Percentiles rank a stretch among this genome's conserved stretches.
Evolutionary conservation across 2,329 filamentous ascomycete species (phyloP).

Genomic region (Huntiella omanensis): DNA sequence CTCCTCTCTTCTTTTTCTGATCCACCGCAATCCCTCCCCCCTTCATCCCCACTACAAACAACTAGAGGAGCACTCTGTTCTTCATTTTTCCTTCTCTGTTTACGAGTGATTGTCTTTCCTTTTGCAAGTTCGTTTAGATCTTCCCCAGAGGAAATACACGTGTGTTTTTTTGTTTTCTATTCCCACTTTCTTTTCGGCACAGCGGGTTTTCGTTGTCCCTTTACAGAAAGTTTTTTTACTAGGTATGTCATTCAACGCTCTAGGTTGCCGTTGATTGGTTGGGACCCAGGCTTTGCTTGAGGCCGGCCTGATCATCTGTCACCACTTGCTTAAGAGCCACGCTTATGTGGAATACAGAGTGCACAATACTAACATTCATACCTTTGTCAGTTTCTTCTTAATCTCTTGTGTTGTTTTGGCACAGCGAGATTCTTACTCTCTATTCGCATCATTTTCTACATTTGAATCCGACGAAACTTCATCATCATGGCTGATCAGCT

Average conservation of each 20-base stretch:
- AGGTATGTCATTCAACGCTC: not conserved
- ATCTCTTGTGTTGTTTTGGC: conserved; percentile 4
- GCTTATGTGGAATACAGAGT: too few relatives aligned
- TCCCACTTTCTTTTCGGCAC: conserved; percentile 15
- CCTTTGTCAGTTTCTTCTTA: not conserved
- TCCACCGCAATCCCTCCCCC: conserved; percentile 12
- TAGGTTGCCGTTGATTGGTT: too few relatives aligned
- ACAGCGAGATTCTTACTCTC: conserved; percentile 4
- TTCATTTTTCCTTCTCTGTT: conserved; percentile 9
- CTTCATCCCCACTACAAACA: conserved; percentile 18
- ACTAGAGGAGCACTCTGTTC: conserved; percentile 10
- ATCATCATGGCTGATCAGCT: conserved; percentile 64
- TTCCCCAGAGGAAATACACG: conserved; percentile 24
- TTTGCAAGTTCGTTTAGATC: conserved; percentile 20
- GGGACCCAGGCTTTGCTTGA: too few relatives aligned
- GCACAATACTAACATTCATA: not conserved
- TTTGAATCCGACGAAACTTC: conserved; percentile 11
- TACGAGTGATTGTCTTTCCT: conserved; percentile 12
- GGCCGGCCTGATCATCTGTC: too few relatives aligned
- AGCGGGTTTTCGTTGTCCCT: conserved; percentile 9
- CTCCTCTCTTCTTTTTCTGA: conserved; percentile 10
- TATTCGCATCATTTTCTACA: conserved; percentile 12
- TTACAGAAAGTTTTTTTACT: conserved; percentile 4
- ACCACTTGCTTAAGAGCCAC: too few relatives aligned
- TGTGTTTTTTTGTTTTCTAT: conserved; percentile 21